Evolutionary conservation across 371 early-diverging fungal genomes (phyloP), one percentile per base, ranked within the genome.

Genomic region (Sporodiniella umbellata): DNA sequence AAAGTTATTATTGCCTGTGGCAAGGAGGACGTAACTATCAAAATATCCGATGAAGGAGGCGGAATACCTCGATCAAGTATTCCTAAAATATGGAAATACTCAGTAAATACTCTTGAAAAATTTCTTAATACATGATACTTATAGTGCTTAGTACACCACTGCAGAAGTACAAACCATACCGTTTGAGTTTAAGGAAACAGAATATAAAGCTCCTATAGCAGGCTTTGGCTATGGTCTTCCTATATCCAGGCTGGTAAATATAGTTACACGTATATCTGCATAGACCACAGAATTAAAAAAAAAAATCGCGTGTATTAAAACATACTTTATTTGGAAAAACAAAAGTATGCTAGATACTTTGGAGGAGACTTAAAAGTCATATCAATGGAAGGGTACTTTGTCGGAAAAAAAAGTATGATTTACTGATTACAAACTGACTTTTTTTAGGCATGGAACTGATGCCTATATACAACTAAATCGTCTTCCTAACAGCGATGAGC

Each of bases 201-300:
- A 96, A 62, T 96, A 94, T 60, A 87, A 90, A 65, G 98, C 98
- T 5, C 98, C 98, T 6, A 83, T 98, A 85, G 98, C 98, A 19
- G 98, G 98, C 17, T 96, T 94, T 70, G 98, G 98, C 25, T 98
- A 98, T 64, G 98, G 98, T 1, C 69, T 98, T 31, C 98, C 98
- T 17, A 80, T 96, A 33, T 59, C 59, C 7, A 49, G 59, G 54
- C 22, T 59, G 15, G 59, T 50, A 54, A 38, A 42, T 45, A n/a
- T n/a, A n/a, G n/a, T n/a, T n/a, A n/a, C n/a, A n/a, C n/a, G n/a
- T n/a, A n/a, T n/a, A n/a, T n/a, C n/a, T n/a, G n/a, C n/a, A n/a
- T n/a, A n/a, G n/a, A n/a, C n/a, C n/a, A n/a, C n/a, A n/a, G n/a
- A n/a, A n/a, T n/a, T n/a, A n/a, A n/a, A n/a, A n/a, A n/a, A n/a